Percentiles rank a stretch among this genome's conserved stretches.
Evolutionary conservation across 495 filamentous ascomycete genomes (phyloP).

Genomic region (Tetracladium setigerum): DNA sequence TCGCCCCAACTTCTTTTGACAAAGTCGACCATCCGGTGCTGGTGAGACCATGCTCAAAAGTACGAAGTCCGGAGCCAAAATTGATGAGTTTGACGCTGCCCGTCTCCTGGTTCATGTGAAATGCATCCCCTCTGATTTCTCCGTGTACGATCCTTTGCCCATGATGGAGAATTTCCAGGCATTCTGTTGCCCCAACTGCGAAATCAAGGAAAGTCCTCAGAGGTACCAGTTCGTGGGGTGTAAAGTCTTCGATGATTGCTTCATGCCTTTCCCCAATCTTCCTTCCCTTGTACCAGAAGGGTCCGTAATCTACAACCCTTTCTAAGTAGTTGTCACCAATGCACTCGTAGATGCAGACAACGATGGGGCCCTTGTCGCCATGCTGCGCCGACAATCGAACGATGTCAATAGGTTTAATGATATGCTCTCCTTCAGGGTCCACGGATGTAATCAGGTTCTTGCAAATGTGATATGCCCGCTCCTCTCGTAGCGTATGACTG

Average conservation of each 20-base stretch:
- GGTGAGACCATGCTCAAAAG: slow-evolving; percentile 81
- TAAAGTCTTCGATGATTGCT: slow-evolving; percentile 10
- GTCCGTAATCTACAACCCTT: slow-evolving; percentile 66
- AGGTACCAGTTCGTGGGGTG: slow-evolving; percentile 51
- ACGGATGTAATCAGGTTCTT: slow-evolving; percentile 60
- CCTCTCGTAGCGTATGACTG: slow-evolving; percentile 68
- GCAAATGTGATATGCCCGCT: slow-evolving; percentile 75
- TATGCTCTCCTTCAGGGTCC: slow-evolving; percentile 67
- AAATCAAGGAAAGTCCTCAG: slow-evolving; percentile 76
- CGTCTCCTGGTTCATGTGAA: slow-evolving; percentile 65
- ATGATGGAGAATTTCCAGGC: slow-evolving; percentile 80
- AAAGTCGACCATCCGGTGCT: slow-evolving; percentile 78
- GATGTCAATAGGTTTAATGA: slow-evolving; percentile 67
- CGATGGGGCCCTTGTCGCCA: slow-evolving; percentile 54
- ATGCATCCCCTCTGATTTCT: slow-evolving; percentile 80
- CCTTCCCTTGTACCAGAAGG: slow-evolving; percentile 25
- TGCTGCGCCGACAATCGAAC: slow-evolving; percentile 54
- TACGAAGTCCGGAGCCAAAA: slow-evolving; percentile 73
- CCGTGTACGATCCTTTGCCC: slow-evolving; percentile 76
- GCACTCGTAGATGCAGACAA: slow-evolving; percentile 73
- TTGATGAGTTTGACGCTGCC: slow-evolving; percentile 70
- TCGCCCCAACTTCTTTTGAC: slow-evolving; percentile 69
- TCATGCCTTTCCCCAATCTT: slow-evolving; percentile 8
- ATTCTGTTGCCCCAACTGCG: slow-evolving; percentile 77
- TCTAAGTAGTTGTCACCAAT: slow-evolving; percentile 66